Evolutionary conservation across 805 yeast genomes (phyloP), one percentile per base, ranked within the genome.

Genomic region (Lipomyces orientalis): DNA sequence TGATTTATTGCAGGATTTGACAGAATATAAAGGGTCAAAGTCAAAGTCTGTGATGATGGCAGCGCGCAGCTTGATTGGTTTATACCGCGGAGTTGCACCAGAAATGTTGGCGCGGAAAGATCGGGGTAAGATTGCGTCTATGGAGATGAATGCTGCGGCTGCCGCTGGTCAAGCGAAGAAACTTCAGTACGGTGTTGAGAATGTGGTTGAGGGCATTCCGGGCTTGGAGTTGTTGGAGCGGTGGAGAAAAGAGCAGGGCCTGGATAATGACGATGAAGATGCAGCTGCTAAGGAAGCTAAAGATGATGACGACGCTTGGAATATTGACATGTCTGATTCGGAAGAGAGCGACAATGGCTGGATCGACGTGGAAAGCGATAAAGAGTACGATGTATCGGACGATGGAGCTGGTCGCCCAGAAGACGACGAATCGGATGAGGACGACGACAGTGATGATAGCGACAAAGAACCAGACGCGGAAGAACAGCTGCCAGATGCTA

Each of bases 81-180:
- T 95, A 63, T 95, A 91, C 79, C 86, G 99, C 79, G 98, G 93
- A 70, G 89, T 93, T 65, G 98, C 97, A 1, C 99, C 99, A 5
- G 97, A 94, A 71, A 91, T 95, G 98, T 85, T 95, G 74, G 84
- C 86, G 64, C 85, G 88, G 73, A 93, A 92, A 76, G 98, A 95
- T 77, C 86, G 99, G 77, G 99, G 99, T 77, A 94, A 95, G 80
- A 81, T 83, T 31, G 98, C 97, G 8, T 84, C 97, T 19, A 89
- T 93, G 87, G 95, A 87, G 66, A 71, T 94, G 67, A 90, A 89
- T 73, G 83, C 84, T 34, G 49, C 60, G 16, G 86, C 87, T 52
- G 88, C 85, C 63, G 84, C 86, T 71, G 81, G 81, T 35, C 84
- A 71, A 46, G 75, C 66, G 34, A 74, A 73, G 61, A 74, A 67